A percentile compares a stretch with the other conserved stretches of the same genome.
Conservation (phyloP, 306 rosid genomes). For the Prunus mongolica region DNA sequence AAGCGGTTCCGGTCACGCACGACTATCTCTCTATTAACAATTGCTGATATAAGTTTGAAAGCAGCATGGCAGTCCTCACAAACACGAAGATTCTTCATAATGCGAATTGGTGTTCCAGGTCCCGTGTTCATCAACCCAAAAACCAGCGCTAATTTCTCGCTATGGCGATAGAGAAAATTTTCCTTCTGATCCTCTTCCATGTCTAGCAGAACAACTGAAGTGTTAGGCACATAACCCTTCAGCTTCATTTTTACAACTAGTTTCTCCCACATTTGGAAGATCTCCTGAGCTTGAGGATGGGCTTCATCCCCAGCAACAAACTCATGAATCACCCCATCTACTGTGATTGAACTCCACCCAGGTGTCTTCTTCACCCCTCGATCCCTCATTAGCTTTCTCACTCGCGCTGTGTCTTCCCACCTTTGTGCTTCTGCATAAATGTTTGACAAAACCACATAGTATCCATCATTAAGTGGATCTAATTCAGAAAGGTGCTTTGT, state of each 20-base stretch:
- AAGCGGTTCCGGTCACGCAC: conserved; percentile 45
- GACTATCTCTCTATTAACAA: conserved; percentile 35
- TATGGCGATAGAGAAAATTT: conserved; percentile 37
- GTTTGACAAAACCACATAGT: conserved; percentile 42
- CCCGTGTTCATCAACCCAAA: conserved; percentile 44
- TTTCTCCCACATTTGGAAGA: conserved; percentile 37
- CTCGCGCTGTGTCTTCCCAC: conserved; percentile 36
- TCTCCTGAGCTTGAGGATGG: conserved; percentile 46
- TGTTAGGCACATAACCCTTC: conserved; percentile 50
- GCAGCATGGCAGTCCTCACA: conserved; percentile 56
- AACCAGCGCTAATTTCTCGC: conserved; percentile 48
- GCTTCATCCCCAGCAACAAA: conserved; percentile 52
- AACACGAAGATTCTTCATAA: conserved; percentile 59
- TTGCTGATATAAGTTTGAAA: conserved; percentile 36
- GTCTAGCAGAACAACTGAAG: conserved; percentile 50
- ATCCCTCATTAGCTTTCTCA: conserved; percentile 46
- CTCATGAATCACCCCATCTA: conserved; percentile 39
- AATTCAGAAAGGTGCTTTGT: conserved; percentile 33
- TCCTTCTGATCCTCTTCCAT: conserved; percentile 49
- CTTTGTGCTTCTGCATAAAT: conserved; percentile 42
- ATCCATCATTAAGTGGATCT: conserved; percentile 49
- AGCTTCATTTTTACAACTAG: conserved; percentile 38
- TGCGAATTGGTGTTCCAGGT: conserved; percentile 43
- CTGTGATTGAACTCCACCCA: conserved; percentile 49
- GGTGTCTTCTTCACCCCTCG: conserved; percentile 46